Evolutionary conservation across 129 eudicot genomes (phyloP).

Genomic region (Escallonia rubra): DNA sequence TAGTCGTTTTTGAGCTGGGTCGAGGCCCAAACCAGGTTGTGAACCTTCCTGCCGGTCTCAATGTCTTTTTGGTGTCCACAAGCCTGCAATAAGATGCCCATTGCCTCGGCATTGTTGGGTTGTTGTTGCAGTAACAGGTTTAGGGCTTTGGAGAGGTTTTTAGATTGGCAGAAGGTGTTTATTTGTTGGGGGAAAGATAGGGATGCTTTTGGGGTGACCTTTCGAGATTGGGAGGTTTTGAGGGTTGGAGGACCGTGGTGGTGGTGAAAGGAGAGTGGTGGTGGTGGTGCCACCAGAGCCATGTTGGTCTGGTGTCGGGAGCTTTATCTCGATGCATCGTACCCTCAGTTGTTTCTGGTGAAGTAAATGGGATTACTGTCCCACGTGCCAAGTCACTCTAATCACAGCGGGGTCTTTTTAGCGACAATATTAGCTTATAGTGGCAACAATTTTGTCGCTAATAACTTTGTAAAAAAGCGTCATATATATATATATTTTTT

Average conservation of each 20-base stretch:
- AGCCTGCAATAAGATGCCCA: constrained; percentile 31
- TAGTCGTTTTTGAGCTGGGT: constrained; percentile 21
- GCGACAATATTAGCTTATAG: too few species aligned
- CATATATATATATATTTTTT: too few species aligned
- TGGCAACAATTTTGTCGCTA: too few species aligned
- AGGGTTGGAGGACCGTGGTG: background rate
- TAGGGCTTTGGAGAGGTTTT: constrained; percentile 31
- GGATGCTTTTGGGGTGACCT: too few species aligned
- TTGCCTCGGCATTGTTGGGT: constrained; percentile 13
- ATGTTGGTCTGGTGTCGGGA: background rate
- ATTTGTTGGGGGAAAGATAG: constrained; percentile 15
- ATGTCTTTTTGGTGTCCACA: constrained; percentile 35
- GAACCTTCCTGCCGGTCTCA: constrained; percentile 30
- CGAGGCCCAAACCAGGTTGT: constrained; percentile 26
- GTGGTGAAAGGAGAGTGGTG: background rate
- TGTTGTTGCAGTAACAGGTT: constrained; percentile 12
- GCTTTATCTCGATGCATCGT: too few species aligned
- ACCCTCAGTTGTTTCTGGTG: too few species aligned
- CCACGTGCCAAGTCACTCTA: too few species aligned
- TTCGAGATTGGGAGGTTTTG: too few species aligned
- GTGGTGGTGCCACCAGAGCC: constrained; percentile 16
- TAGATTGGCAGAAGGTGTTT: constrained; percentile 26
- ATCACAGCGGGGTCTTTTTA: too few species aligned
- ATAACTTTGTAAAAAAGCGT: too few species aligned
- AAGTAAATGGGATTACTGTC: too few species aligned